Percentiles rank a stretch among this genome's conserved stretches.
phyloP scores from a whole-genome alignment of 139 green algal genomes.

The Nannochloris sp. region DNA sequence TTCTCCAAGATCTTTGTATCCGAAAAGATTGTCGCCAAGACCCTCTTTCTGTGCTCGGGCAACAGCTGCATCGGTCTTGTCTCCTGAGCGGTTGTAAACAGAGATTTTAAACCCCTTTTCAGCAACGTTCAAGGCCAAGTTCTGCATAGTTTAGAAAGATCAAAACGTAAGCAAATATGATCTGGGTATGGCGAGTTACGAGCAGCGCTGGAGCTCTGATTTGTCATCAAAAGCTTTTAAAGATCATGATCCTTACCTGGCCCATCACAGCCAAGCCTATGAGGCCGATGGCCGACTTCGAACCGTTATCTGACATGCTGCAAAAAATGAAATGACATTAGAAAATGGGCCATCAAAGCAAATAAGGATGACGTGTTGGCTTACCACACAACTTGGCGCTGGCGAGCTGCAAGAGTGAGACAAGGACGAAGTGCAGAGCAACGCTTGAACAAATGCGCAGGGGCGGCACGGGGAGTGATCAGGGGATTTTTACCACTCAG shows the following conservation, averaged over 20 bases:
- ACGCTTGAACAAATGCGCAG: too few species aligned
- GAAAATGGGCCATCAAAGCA: too few species aligned
- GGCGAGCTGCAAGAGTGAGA: too few species aligned
- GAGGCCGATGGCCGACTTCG: conserved; percentile 74
- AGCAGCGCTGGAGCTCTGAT: neutral
- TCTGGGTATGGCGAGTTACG: neutral
- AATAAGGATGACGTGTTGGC: too few species aligned
- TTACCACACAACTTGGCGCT: too few species aligned
- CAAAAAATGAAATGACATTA: neutral
- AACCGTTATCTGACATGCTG: neutral
- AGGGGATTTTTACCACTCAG: too few species aligned
- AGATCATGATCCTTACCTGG: conserved; percentile 59
- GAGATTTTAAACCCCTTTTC: conserved; percentile 97
- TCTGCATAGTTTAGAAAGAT: conserved; percentile 82
- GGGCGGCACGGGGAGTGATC: too few species aligned
- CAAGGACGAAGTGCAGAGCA: too few species aligned
- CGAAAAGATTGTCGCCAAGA: conserved; percentile 48
- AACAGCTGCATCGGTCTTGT: conserved; percentile 94
- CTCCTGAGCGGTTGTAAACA: conserved; percentile 89
- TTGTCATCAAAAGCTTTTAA: neutral
- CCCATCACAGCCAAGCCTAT: conserved; percentile 97
- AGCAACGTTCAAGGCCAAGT: conserved; percentile 97
- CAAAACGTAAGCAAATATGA: neutral
- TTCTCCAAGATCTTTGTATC: conserved; percentile 86
- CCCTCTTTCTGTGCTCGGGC: conserved; percentile 85